Evolutionary conservation across 164 flowering plant genomes (phyloP), one percentile per base, ranked within the genome.

Genomic region (Chimonanthus praecox): DNA sequence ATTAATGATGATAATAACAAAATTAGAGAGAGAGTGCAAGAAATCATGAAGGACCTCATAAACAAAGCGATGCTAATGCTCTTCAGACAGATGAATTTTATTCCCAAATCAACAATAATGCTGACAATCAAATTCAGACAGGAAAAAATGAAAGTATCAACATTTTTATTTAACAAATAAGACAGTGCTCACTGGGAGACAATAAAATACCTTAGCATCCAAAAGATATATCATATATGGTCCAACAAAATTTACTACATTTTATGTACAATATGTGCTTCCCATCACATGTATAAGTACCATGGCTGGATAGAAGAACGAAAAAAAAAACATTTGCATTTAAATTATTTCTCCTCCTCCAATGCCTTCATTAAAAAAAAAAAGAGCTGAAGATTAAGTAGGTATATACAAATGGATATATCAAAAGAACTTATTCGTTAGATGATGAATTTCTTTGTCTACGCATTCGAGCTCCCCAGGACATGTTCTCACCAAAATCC

Each of bases 401-500:
- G 33, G 33, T 33, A 33, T 33, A 54, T 54, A 4, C 5, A 54
- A 54, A 54, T 5, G 16, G 13, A 54, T 3, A 54, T 3, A 54
- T 54, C 60, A 54, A 54, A 54, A 54, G 11, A 54, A 54, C 60
- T n/a, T 54, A 54, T 54, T 54, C 47, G 21, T 68, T 64, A 0
- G 86, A 82, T 10, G 79, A 77, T 70, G 80, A 83, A 3, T 80
- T 83, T 74, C 80, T 83, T 72, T 84, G 88, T 67, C 80, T 72
- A 74, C 97, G 94, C 97, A 94, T 87, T 72, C 89, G 82, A 74
- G 95, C 97, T 51, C 81, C 97, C 99, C 99, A 92, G 0, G 99
- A 94, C 90, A 85, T 80, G 79, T 85, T 83, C 16, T 74, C 83
- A 11, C 76, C 70, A 3, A 83, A 73, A 64, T 85, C 85, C 77